These are phyloP conservation scores for Aureobasidium sp. DNA, from an alignment of 2,329 filamentous ascomycete genomes.

Conservation along the genomic window DNA sequence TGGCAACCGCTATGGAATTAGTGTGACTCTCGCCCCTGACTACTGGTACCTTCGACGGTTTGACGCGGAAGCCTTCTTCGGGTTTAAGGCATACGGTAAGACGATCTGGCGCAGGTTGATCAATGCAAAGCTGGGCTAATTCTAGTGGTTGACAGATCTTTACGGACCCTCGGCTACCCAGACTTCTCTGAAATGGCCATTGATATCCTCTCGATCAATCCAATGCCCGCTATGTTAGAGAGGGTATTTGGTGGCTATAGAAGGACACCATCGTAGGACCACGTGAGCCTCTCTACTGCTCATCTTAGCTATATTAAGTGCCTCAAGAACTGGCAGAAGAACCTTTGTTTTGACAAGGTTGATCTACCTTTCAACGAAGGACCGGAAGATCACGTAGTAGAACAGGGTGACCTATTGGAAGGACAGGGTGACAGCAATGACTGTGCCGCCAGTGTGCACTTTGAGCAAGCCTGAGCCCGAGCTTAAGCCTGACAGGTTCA, in stretches of 20 bases:
- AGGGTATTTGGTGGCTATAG: not conserved
- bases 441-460: too few relatives aligned
- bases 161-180: too few relatives aligned
- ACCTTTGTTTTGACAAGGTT: not conserved
- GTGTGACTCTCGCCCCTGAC: constrained; percentile 23
- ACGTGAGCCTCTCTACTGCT: not conserved
- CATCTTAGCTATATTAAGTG: not conserved
- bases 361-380: not conserved
- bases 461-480: too few relatives aligned
- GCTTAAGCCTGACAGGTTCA: too few relatives aligned
- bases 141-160: too few relatives aligned
- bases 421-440: not conserved
- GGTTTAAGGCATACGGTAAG: constrained; percentile 35
- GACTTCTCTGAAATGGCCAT: not conserved
- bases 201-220: not conserved
- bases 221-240: not conserved
- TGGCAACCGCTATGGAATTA: constrained; percentile 26
- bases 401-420: not conserved
- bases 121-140: too few relatives aligned
- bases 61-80: constrained; percentile 24
- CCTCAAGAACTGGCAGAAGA: constrained; percentile 3
- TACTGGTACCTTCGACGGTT: constrained; percentile 31
- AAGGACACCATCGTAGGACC: not conserved
- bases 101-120: not conserved
- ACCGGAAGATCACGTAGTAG: not conserved